phyloP scores from a whole-genome alignment of 1,139 yeast genomes.

The Magnusiomyces magnusii region DNA sequence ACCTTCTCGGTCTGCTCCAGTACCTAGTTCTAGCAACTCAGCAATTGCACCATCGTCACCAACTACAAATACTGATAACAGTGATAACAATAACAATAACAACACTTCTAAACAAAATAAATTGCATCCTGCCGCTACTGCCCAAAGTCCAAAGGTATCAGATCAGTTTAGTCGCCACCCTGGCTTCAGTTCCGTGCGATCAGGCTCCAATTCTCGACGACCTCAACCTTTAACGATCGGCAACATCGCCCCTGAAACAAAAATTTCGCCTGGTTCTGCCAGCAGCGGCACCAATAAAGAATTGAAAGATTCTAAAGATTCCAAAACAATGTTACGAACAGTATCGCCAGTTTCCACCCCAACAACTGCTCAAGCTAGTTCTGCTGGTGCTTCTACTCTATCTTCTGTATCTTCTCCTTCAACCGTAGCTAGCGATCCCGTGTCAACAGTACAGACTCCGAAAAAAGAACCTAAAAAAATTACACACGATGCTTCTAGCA shows the following conservation, averaged over 20 bases:
- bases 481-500: conserved; percentile 2
- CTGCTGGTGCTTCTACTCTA: background rate
- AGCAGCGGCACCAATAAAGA: too few relatives aligned
- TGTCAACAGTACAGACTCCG: background rate
- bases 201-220: background rate
- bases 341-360: background rate
- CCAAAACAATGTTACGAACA: background rate
- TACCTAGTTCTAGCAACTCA: background rate
- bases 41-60: background rate
- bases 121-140: background rate
- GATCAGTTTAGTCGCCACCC: background rate
- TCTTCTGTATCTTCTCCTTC: conserved; percentile 1
- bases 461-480: background rate
- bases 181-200: background rate
- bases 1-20: background rate
- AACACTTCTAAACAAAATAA: background rate
- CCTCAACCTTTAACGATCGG: background rate
- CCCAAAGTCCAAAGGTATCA: background rate
- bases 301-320: background rate
- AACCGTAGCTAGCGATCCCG: background rate
- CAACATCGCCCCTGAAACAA: background rate
- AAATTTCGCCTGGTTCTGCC: background rate
- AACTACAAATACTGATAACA: background rate
- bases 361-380: background rate
- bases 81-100: background rate